A percentile compares a stretch with the other conserved stretches of the same genome.
Conservation (phyloP, 257 asterid genomes). For the Cruciata laevipes region DNA sequence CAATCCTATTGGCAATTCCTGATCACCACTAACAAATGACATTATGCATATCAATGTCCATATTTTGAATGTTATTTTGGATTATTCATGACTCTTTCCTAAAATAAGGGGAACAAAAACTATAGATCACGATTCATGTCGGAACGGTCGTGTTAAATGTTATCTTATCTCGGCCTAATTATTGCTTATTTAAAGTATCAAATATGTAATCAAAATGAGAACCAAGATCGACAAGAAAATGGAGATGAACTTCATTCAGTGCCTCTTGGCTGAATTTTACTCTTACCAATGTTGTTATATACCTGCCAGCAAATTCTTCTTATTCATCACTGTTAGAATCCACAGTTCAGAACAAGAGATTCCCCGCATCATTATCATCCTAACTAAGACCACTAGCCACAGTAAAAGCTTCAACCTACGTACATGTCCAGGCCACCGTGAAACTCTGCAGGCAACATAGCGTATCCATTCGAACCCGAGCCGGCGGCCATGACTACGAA, state of each 20-base stretch:
- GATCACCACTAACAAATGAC: too few species aligned
- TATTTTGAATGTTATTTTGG: too few species aligned
- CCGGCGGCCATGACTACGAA: slow-evolving; percentile 59
- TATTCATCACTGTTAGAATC: neutral
- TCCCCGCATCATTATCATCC: neutral
- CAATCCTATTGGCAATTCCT: too few species aligned
- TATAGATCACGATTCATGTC: neutral
- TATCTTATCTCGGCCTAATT: neutral
- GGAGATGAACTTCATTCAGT: neutral
- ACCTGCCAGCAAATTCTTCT: neutral
- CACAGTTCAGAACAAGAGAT: slow-evolving; percentile 5
- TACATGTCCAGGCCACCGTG: slow-evolving; percentile 29
- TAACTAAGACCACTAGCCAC: neutral
- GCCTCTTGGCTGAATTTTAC: neutral
- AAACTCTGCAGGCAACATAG: slow-evolving; percentile 24
- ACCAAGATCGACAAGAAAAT: neutral
- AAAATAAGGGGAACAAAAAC: neutral
- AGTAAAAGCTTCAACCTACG: neutral
- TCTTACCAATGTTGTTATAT: neutral
- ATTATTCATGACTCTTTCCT: neutral
- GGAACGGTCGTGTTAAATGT: neutral
- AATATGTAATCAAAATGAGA: neutral
- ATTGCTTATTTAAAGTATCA: neutral
- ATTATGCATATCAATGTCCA: too few species aligned
- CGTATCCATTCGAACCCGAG: slow-evolving; percentile 32